Evolutionary conservation across 345 rosid genomes (phyloP), one percentile per base, ranked within the genome.

Genomic region (Turritis glabra): DNA sequence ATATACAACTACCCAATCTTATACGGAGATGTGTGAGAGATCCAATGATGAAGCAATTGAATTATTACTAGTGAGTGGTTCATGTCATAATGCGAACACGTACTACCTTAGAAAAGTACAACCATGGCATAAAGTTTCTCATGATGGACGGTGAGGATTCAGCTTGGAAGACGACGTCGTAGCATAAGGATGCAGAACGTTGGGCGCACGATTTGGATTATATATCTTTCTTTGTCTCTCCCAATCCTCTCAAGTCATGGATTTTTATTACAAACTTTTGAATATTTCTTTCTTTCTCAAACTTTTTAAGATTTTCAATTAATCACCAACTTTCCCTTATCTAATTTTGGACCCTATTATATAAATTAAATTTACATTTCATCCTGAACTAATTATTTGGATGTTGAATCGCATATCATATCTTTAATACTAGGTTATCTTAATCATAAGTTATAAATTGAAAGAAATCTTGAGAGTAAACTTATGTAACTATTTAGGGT

Each of bases 171-270:
- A 67, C 62, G 67, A 7, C 61, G 63, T 60, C 79, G 79, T 59
- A 0, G 38, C 50, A 2, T 14, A n/a, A 63, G 15, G 66, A 70
- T 70, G 52, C 71, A 63, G 58, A 54, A 70, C 71, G 80, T 76
- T 37, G 52, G 59, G 58, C 33, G 75, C 79, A 76, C 79, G 70
- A 69, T 62, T 61, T 69, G 64, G 75, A 61, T n/a, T n/a, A n/a
- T 69, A 48, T 66, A 3, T 32, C 2, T 35, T 37, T 37, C 9
- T 66, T 35, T n/a, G 47, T 54, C 54, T 67, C 13, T 32, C 60
- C 50, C 22, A 29, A 17, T 67, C 35, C 44, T 10, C 55, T 18
- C 55, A 32, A 75, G 63, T 67, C 62, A 38, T 27, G 29, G 46
- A n/a, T 29, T 10, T 27, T 60, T 11, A 40, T 48, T 50, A 60